Evolutionary conservation across 2,329 filamentous ascomycete species (phyloP), one percentile per base, ranked within the genome.

Genomic region (Periconia macrospinosa): DNA sequence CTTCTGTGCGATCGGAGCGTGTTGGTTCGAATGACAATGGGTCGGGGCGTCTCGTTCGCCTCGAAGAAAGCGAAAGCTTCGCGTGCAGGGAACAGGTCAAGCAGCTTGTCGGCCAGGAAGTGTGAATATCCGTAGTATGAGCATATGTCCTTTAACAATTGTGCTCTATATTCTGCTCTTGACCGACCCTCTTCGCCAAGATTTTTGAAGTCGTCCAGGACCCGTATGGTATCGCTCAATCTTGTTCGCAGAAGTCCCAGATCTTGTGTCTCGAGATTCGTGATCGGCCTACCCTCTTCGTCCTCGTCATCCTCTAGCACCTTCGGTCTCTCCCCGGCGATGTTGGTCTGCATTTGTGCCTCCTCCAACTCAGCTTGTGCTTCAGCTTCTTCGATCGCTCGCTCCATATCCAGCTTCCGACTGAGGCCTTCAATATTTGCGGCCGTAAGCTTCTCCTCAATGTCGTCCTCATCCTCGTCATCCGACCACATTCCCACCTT

Each of bases 1-100:
- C 86, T 78, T 61, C 86, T 80, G 66, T 87, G 85, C 15, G 86
- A 88, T 64, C 91, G 89, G 54, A 99, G 84, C 9, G 93, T 99
- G 77, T 99, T 99, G 58, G 94, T 97, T 69, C 94, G 88, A 71
- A 99, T 95, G 61, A 99, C 94, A 54, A 99, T 87, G 3, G 94
- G 94, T 48, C 94, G 86, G 14, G 92, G 86, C 27, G 90, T 92
- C 78, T 99, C 94, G 86, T 99, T 99, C 66, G 93, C 93, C 78
- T 99, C 94, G 78, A 99, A 97, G 78, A 99, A 99, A 50, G 92
- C 92, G 65, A 97, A 95, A 0, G 94, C 94, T 78, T 99, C 94
- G 65, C 89, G 87, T 0, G 94, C 91, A 1, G 92, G 86, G 78
- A 99, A 97, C 7, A 99, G 86, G 69, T 89, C 88, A 78, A 92